A percentile compares a stretch with the other conserved stretches of the same genome.
These are phyloP conservation scores for Wickerhamiella hasegawae DNA, from an alignment of 805 yeast genomes.

Conservation along the genomic window DNA sequence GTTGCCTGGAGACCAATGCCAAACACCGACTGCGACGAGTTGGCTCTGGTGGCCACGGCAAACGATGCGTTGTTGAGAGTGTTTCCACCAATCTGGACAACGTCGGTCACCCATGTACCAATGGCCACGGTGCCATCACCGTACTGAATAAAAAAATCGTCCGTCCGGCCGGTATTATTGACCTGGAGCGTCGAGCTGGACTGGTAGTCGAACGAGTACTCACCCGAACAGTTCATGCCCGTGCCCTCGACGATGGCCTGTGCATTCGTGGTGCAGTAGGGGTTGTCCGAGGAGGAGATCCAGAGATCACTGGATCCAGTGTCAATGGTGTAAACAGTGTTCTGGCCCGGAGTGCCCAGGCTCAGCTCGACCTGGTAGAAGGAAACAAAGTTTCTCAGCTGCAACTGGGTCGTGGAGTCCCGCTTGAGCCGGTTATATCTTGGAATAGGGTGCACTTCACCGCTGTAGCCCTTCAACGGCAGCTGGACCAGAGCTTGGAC, in stretches of 20 bases:
- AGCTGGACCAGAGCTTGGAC: too few species aligned
- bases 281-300: constrained; percentile 35
- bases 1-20: constrained; percentile 24
- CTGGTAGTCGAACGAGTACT: neutral
- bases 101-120: constrained; percentile 44
- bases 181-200: neutral
- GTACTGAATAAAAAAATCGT: constrained; percentile 26
- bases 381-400: too few species aligned
- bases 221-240: constrained; percentile 1
- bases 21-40: constrained; percentile 40
- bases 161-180: neutral
- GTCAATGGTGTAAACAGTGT: constrained; percentile 46
- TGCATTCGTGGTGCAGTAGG: too few species aligned
- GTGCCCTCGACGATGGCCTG: too few species aligned
- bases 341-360: too few species aligned
- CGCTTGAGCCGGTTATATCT: too few species aligned
- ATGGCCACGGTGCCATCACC: constrained; percentile 29
- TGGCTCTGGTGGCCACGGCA: constrained; percentile 56
- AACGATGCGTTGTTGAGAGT: constrained; percentile 38
- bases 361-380: too few species aligned
- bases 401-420: too few species aligned
- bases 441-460: too few species aligned
- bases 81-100: constrained; percentile 32
- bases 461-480: too few species aligned
- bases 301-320: constrained; percentile 69